Base-by-base conservation (phyloP, 495 filamentous ascomycete species). In the Symbiotaphrina buchneri region DNA sequence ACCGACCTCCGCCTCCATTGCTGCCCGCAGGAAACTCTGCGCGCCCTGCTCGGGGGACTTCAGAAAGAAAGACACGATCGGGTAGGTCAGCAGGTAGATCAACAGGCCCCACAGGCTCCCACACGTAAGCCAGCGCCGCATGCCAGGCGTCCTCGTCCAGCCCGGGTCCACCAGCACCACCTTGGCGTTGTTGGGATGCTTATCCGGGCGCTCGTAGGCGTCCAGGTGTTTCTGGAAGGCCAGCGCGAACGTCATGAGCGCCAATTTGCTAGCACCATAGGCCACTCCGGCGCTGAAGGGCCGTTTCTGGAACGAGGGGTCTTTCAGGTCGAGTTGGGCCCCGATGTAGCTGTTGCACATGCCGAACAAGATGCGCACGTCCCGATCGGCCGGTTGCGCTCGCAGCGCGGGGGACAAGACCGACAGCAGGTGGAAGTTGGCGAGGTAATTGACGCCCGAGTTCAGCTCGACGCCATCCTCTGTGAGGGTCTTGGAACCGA, bases 381-480 rank as follows among this genome's bases (percentile, higher is more conserved):
- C 87, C 33, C 87, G 68, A 48, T 99, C 84, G 21, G 85, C 64
- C 0, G 85, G 90, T 49, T 99, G 87, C 10, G 72, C 83, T 35
- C 76, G 62, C 24, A 99, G 56, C 0, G 83, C 81, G 0, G 90
- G 87, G 39, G 69, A 77, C 19, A 99, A 57, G 27, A 95, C 87
- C 43, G 74, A 77, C 28, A 99, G 59, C 3, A 99, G 60, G 43
- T 95, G 90, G 55, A 92, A 94, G 43, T 94, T 93, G 22, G 83
- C 70, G 5, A 99, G 67, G 45, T 83, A 99, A 46, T 99, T 95
- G 33, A 94, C 60, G 46, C 79, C 80, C 82, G 83, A 95, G 42
- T 74, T 81, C 34, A 65, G 61, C 49, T 95, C 85, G 10, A 95
- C 53, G 0, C 78, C 82, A 45, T 93, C 85, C 3, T 58, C 46